Evolutionary conservation across 768 basidiomycete genomes (phyloP), one percentile per base, ranked within the genome.

Genomic region (Russula vinacea): DNA sequence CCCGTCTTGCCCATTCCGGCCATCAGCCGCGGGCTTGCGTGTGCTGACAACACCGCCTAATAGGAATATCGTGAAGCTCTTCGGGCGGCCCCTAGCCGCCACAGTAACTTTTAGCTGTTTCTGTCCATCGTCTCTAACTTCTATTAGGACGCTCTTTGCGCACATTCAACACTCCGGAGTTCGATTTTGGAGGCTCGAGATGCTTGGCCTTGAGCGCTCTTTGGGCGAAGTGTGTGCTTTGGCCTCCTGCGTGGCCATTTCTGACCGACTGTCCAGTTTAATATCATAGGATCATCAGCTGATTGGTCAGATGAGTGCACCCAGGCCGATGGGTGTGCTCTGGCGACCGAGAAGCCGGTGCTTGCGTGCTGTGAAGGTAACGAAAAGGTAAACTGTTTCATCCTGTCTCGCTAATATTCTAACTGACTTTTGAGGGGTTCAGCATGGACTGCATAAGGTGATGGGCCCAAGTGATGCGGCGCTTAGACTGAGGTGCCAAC

Each of bases 321-420:
- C 13, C 51, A 44, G 59, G 50, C 50, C 59, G 59, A 60, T 42
- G 59, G 51, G 50, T 32, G n/a, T 32, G 49, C 59, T 44, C 51
- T 53, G 49, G 24, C 19, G 37, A 1, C 7, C 22, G 7, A 44
- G 32, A 39, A 52, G 29, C 51, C 2, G n/a, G 29, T 53, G 51
- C 50, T 32, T 17, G 1, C 9, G 50, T 17, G 6, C 26, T 16
- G 19, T 60, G 5, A 3, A 29, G 8, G 17, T 60, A 17, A 19
- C 17, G 8, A 7, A 22, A n/a, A 52, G 39, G 58, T 60, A 37
- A 5, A 16, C 8, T 13, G 13, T 53, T 33, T 13, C 33, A 13
- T 35, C 24, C 14, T 2, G 8, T 14, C 11, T 53, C n/a, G 19
- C 29, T 17, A 32, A 9, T 50, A 26, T 24, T 26, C 40, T 22